Conservation (phyloP, 2,329 filamentous ascomycete species). For the Hymenoscyphus salicellus region DNA sequence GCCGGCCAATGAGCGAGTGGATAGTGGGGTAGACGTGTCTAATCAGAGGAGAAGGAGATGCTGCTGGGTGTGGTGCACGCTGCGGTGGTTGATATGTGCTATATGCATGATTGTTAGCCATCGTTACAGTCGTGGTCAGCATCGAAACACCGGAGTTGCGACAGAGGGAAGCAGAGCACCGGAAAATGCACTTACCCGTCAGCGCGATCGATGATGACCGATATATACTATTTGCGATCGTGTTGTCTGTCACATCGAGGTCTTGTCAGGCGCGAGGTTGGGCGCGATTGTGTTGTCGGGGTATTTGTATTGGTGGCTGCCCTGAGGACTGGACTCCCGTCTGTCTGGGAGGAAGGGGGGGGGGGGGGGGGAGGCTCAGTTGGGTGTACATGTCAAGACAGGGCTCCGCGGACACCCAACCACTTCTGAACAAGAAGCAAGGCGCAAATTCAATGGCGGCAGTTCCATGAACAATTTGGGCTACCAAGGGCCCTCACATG, state of each 20-base stretch:
- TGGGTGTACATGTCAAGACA: too few species aligned
- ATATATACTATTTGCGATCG: background rate
- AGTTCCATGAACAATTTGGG: too few species aligned
- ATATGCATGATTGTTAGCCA: background rate
- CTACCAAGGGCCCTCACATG: too few species aligned
- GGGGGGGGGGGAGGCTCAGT: too few species aligned
- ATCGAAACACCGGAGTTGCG: background rate
- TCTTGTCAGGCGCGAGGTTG: background rate
- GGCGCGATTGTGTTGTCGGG: too few species aligned
- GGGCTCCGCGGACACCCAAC: background rate
- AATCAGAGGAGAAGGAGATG: background rate
- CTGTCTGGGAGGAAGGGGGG: too few species aligned
- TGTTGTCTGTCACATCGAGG: background rate
- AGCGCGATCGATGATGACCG: background rate
- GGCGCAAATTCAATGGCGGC: too few species aligned
- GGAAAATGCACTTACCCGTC: background rate
- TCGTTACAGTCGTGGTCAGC: background rate
- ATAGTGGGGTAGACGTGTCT: background rate
- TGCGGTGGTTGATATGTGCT: background rate
- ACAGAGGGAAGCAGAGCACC: background rate
- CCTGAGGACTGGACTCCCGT: too few species aligned
- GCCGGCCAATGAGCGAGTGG: background rate
- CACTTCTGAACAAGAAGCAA: background rate
- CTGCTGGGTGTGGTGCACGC: background rate
- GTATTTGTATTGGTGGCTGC: too few species aligned